Percentiles rank a stretch among this genome's conserved stretches.
Evolutionary conservation across 2,329 filamentous ascomycete species (phyloP).

Genomic region (Fusarium musae): DNA sequence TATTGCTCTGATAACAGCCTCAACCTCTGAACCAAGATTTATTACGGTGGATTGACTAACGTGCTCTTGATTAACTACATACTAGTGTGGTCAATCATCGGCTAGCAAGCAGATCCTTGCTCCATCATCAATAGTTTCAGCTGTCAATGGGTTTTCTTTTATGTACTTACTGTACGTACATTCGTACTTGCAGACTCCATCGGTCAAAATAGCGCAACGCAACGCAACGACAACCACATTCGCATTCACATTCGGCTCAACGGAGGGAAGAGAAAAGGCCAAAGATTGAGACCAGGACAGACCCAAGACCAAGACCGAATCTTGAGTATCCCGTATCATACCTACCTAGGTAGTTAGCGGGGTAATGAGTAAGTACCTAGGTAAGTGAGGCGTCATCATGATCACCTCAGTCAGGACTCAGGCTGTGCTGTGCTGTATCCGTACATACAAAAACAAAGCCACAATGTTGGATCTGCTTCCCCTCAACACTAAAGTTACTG

Average conservation of each 20-base stretch:
- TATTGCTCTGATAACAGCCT: background rate
- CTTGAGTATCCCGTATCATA: conserved; percentile 15
- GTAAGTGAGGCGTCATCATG: conserved; percentile 18
- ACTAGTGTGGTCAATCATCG: background rate
- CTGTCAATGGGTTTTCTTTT: conserved; percentile 14
- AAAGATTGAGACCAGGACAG: background rate
- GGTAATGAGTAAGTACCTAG: background rate
- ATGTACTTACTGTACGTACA: background rate
- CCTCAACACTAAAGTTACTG: background rate
- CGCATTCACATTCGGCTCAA: background rate
- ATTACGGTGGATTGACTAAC: conserved; percentile 2
- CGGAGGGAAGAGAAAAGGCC: conserved; percentile 4
- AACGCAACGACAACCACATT: background rate
- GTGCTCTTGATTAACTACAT: background rate
- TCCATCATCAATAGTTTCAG: conserved; percentile 14
- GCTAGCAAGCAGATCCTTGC: conserved; percentile 2
- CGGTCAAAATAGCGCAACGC: background rate
- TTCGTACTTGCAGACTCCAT: background rate
- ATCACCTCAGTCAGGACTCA: background rate
- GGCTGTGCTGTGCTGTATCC: background rate
- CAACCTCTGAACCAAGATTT: conserved; percentile 6
- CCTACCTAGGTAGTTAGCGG: background rate
- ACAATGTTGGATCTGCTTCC: background rate
- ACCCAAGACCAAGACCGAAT: background rate
- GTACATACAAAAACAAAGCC: background rate